A percentile compares a stretch with the other conserved stretches of the same genome.
Conservation (phyloP, 768 basidiomycete species). For the Leccinum boreale region DNA sequence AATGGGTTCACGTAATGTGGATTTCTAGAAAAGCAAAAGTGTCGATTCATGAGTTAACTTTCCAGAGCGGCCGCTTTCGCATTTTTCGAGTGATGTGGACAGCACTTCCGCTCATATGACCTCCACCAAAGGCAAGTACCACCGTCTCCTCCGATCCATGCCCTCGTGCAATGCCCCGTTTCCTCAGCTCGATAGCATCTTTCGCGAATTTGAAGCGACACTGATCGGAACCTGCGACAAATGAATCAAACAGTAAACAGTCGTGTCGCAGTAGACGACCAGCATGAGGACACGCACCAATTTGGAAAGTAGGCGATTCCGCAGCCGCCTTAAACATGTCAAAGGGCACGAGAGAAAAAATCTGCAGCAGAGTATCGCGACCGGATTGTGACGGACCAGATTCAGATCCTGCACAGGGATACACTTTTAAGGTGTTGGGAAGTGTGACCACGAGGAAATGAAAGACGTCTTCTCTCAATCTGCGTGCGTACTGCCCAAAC, state of each 20-base stretch:
- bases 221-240: conserved; percentile 67
- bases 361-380: conserved; percentile 67
- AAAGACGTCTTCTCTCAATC: conserved; percentile 72
- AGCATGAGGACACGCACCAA: conserved; percentile 48
- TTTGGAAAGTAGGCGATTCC: conserved; percentile 75
- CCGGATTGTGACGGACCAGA: conserved; percentile 41
- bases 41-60: conserved; percentile 69
- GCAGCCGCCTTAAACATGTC: conserved; percentile 83
- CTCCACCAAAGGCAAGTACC: conserved; percentile 82
- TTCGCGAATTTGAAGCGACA: conserved; percentile 90
- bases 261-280: conserved; percentile 2
- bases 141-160: conserved; percentile 84
- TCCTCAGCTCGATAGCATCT: conserved; percentile 80
- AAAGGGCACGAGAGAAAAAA: conserved; percentile 81
- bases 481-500: conserved; percentile 75
- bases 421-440: conserved; percentile 60
- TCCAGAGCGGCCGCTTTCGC: conserved; percentile 79
- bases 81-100: conserved; percentile 88
- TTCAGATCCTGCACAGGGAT: conserved; percentile 38
- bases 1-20: conserved; percentile 28
- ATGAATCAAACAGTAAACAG: conserved; percentile 13
- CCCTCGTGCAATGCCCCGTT: conserved; percentile 69
- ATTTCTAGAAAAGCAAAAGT: conserved; percentile 14
- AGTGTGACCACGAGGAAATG: conserved; percentile 74
- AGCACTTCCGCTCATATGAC: conserved; percentile 62